These are phyloP conservation scores for Lunularia cruciata DNA, from an alignment of 225 moss, liverwort and hornwort species.

Conservation along the genomic window DNA sequence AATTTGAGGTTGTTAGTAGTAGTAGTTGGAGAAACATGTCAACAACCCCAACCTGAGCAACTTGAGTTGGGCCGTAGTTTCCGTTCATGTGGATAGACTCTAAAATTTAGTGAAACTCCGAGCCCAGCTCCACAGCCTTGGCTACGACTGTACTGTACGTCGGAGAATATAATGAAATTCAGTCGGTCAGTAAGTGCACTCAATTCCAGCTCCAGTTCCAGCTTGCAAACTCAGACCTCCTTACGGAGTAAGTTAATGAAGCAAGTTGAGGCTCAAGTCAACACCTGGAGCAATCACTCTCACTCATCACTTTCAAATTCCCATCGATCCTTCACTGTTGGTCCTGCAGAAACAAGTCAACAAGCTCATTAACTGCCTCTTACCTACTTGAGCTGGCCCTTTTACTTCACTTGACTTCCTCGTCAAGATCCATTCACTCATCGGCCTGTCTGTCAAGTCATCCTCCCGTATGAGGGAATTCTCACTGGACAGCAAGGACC, in stretches of 20 bases:
- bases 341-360: slow-evolving; percentile 3
- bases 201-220: background rate
- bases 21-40: too few species aligned
- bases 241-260: background rate
- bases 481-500: too few species aligned
- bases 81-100: too few species aligned
- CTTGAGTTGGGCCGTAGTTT: too few species aligned
- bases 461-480: background rate
- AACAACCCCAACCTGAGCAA: too few species aligned
- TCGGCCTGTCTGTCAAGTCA: background rate
- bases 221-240: background rate
- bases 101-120: too few species aligned
- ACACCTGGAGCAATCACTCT: too few species aligned
- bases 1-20: too few species aligned
- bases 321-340: background rate
- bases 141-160: too few species aligned
- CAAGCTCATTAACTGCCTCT: background rate
- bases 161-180: background rate
- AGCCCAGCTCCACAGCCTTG: too few species aligned
- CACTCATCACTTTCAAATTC: background rate
- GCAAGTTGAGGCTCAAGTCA: too few species aligned
- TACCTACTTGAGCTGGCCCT: background rate
- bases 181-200: background rate
- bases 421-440: background rate
- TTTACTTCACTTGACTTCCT: slow-evolving; percentile 1